Base-by-base conservation (phyloP, 1,139 yeast genomes). In the Candida sp. region DNA sequence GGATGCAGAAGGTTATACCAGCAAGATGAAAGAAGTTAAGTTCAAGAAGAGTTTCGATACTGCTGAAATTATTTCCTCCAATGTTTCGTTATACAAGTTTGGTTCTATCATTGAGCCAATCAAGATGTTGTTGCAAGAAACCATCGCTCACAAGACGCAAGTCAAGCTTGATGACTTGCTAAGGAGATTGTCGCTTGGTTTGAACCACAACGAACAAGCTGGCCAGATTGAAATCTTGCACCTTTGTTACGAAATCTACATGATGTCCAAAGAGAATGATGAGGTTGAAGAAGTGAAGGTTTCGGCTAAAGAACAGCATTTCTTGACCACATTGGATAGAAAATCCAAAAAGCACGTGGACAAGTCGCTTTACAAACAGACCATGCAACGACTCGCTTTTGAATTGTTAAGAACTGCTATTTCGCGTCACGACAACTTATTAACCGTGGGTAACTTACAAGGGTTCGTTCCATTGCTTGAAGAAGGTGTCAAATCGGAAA, bases 1-100 rank as follows among this genome's bases (percentile, higher is more conserved):
- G 66, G 99, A 94, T 59, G 93, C 96, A 12, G 98, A 92, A 56
- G 97, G 93, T 28, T 94, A 94, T 63, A 84, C 83, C 48, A 86
- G 91, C 47, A 86, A 86, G 55, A 90, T 92, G 86, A 90, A 89
- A 61, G 99, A 94, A 73, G 96, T 94, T 40, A 92, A 90, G 63
- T 87, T 85, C 60, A 90, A 90, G 63, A 92, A 90, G 69, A 88
- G 97, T 75, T 89, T 76, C 65, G 98, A 94, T 59, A 86, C 96
- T 5, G 96, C 88, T 38, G 97, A 93, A 67, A 73, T 92, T 23
- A 64, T 93, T 45, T 81, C 97, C 0, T 69, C 84, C 6, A 84
- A 86, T 61, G 81, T 93, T 41, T 73, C 81, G n/a, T 72, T 93
- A 54, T 67, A 77, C 5, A 70, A 75, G 44, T 90, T 93, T 65